Base-by-base conservation (phyloP, 2,329 filamentous ascomycete genomes). In the Botrytis hyacinthi region DNA sequence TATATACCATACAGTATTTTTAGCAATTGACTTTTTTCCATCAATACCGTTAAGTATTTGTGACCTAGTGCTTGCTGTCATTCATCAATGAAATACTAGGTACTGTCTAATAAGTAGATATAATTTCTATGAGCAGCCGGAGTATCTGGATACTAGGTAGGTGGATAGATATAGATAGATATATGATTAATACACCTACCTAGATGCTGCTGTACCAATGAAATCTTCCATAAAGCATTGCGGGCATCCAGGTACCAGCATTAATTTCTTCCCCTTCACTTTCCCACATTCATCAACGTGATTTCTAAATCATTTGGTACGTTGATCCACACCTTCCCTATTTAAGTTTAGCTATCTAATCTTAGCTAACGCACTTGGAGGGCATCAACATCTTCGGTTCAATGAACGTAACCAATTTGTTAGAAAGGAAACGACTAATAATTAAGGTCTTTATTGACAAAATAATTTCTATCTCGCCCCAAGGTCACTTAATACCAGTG, bases 281-380 rank as follows among this genome's bases (percentile, higher is more conserved):
- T 54, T 68, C 35, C 46, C 46, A 68, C 37, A 40, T 42, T 29
- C 46, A 68, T 68, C 48, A 42, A 44, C 61, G 48, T 68, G 48
- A 68, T 54, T 67, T 67, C 44, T 6, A 51, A 67, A 37, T 67
- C 32, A 67, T 54, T 67, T 51, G 65, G 46, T 67, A 29, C 46
- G 12, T 18, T 20, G 18, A 16, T 18, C 35, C 20, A 20, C 65
- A 32, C 65, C 65, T 68, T 54, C 26, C 65, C 65, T 57, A 54
- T 68, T 57, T 32, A 42, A 54, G 65, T 14, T 68, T 68, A 68
- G 65, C 32, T 2, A 1, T 26, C 32, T 29, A 40, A 54, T 51
- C 65, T 54, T 67, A 67, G 65, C 65, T 54, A 54, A 67, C 26
- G 51, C 63, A 37, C 63, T 67, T 67, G 63, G 61, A 63, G 61